Evolutionary conservation across 495 filamentous ascomycete species (phyloP), one percentile per base, ranked within the genome.

Genomic region (Talaromyces trachyspermus): DNA sequence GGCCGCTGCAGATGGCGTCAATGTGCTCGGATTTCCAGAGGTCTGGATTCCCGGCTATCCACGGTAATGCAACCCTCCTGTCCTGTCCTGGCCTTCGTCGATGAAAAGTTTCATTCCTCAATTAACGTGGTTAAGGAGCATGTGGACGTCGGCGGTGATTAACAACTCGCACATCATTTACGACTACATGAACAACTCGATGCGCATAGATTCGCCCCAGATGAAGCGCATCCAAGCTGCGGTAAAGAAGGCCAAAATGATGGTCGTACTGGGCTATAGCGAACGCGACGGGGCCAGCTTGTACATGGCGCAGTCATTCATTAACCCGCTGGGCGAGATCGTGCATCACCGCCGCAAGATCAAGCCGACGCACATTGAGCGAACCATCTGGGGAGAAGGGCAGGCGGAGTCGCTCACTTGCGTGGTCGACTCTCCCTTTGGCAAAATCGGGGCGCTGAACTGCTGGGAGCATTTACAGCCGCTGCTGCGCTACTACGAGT

Each of bases 331-430:
- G 15, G 77, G 77, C 0, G 58, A 66, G 12, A 49, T 79, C 11
- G 45, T 62, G 14, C 60, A 69, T 29, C 57, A 67, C 37, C 64
- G 77, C 2, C 63, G 75, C n/a, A 82, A 80, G 60, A 61, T 79
- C 50, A 82, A 82, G 61, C 71, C 76, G 0, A 80, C 76, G 14
- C 76, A 79, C 49, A 66, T 75, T 58, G 77, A 82, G 49, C 68
- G 75, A 17, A 73, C 70, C 6, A 57, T 79, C 47, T 82, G 69
- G 33, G 77, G 77, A 4, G 76, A 79, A 43, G 72, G 64, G 2
- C 40, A 47, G 17, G 54, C 52, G 2, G 52, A 63, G 12, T 61
- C 55, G 3, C 45, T 66, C 20, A 49, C 43, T 8, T 55, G 43
- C 29, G 61, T 64, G 7, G 56, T 56, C n/a, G 49, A 59, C 24